phyloP scores from a whole-genome alignment of 495 filamentous ascomycete genomes.

The Daldinia childiae region DNA sequence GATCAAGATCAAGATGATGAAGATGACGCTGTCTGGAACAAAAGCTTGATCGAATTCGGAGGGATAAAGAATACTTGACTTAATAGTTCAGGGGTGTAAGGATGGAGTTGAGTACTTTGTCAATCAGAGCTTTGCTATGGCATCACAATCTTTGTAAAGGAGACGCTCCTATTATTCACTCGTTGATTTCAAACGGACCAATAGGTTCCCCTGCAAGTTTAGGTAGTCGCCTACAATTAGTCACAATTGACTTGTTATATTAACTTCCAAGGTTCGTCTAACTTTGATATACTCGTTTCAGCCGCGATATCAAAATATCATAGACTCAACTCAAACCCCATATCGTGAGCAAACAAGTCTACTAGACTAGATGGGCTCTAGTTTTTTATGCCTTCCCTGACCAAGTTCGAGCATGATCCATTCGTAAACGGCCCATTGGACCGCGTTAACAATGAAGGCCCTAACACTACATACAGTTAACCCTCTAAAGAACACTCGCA shows the following conservation, averaged over 20 bases:
- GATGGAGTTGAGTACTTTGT: neutral
- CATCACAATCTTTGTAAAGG: neutral
- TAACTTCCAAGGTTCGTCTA: neutral
- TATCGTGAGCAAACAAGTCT: neutral
- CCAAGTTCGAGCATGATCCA: conserved; percentile 73
- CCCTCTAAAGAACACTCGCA: conserved; percentile 77
- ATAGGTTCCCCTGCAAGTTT: neutral
- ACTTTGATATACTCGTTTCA: neutral
- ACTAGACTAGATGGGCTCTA: conserved; percentile 19
- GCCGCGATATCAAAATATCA: neutral
- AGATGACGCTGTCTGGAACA: neutral
- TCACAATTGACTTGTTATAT: neutral
- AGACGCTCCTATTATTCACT: neutral
- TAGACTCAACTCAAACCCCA: neutral
- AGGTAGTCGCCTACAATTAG: neutral
- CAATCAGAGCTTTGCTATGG: neutral
- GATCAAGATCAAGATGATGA: neutral
- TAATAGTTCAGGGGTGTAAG: neutral
- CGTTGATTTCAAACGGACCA: neutral
- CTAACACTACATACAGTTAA: conserved; percentile 79
- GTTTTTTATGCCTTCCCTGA: conserved; percentile 30
- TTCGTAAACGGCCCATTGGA: conserved; percentile 88
- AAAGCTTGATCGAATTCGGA: neutral
- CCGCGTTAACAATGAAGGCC: conserved; percentile 86
- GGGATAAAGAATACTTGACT: neutral